Evolutionary conservation across 2,329 filamentous ascomycete species (phyloP).

Genomic region (Raffaelea albimanens): DNA sequence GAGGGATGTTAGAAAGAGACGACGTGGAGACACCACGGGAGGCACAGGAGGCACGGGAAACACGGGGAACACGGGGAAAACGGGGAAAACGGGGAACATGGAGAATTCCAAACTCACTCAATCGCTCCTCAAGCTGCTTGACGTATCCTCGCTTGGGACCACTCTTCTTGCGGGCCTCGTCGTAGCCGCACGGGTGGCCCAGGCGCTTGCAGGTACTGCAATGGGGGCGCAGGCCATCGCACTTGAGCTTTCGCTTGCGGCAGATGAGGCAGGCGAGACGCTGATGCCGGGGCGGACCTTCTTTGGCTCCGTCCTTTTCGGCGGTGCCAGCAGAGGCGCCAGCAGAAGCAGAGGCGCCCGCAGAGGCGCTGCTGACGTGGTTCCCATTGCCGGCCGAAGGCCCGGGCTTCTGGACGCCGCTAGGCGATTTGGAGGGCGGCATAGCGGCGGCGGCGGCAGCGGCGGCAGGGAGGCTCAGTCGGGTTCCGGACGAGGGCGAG

Average conservation of each 20-base stretch:
- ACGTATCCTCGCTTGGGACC: slow-evolving; percentile 92
- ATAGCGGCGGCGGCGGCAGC: too few species aligned
- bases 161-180: slow-evolving; percentile 88
- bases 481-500: too few species aligned
- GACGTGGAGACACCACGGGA: background rate
- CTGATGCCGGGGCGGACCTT: slow-evolving; percentile 68
- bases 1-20: background rate
- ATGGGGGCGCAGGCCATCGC: slow-evolving; percentile 74
- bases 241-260: slow-evolving; percentile 82
- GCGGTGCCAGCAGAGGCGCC: too few species aligned
- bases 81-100: background rate
- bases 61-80: too few species aligned
- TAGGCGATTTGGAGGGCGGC: too few species aligned
- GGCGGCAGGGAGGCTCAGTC: too few species aligned
- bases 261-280: slow-evolving; percentile 92
- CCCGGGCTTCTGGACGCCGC: too few species aligned
- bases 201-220: slow-evolving; percentile 85
- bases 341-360: too few species aligned
- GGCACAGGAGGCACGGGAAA: background rate
- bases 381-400: slow-evolving; percentile 14
- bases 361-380: slow-evolving; percentile 4
- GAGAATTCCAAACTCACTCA: slow-evolving; percentile 53
- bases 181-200: slow-evolving; percentile 79
- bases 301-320: slow-evolving; percentile 29
- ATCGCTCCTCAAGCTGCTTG: slow-evolving; percentile 81